phyloP scores from a whole-genome alignment of 495 filamentous ascomycete species.

The Collariella sp. region DNA sequence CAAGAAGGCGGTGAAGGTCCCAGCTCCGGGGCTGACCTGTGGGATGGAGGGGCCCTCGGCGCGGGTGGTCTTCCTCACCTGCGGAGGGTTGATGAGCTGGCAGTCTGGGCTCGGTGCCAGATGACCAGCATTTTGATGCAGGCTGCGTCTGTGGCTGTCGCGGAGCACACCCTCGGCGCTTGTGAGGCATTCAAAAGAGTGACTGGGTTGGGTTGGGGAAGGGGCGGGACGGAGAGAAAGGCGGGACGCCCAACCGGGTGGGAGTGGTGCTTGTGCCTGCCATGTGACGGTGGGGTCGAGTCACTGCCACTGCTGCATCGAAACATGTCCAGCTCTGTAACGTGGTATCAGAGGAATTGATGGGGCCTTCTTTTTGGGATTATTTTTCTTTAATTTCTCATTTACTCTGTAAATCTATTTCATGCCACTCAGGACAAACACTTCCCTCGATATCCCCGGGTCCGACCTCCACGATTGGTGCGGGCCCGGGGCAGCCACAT shows the following conservation, averaged over 20 bases:
- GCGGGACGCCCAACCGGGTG: constrained; percentile 3
- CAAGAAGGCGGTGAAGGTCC: not conserved
- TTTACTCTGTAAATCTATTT: too few species aligned
- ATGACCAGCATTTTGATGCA: constrained; percentile 3
- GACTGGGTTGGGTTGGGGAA: constrained; percentile 1
- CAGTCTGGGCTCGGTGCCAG: constrained; percentile 4
- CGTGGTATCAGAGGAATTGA: not conserved
- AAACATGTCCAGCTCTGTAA: not conserved
- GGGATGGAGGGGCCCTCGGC: not conserved
- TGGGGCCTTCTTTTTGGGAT: too few species aligned
- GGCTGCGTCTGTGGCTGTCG: not conserved
- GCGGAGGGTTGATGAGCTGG: constrained; percentile 9
- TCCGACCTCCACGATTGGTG: too few species aligned
- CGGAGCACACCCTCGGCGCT: constrained; percentile 1
- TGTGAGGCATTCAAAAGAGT: not conserved
- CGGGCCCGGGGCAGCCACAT: not conserved
- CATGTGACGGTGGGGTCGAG: not conserved
- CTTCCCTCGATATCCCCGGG: too few species aligned
- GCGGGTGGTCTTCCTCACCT: constrained; percentile 9
- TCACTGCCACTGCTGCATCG: not conserved
- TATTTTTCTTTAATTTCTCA: too few species aligned
- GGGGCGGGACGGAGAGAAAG: constrained; percentile 5
- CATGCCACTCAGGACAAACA: too few species aligned
- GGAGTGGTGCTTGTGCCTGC: not conserved
- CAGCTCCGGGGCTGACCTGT: not conserved